Base-by-base conservation (phyloP, 2,329 filamentous ascomycete species). In the Pseudogymnoascus sp. region DNA sequence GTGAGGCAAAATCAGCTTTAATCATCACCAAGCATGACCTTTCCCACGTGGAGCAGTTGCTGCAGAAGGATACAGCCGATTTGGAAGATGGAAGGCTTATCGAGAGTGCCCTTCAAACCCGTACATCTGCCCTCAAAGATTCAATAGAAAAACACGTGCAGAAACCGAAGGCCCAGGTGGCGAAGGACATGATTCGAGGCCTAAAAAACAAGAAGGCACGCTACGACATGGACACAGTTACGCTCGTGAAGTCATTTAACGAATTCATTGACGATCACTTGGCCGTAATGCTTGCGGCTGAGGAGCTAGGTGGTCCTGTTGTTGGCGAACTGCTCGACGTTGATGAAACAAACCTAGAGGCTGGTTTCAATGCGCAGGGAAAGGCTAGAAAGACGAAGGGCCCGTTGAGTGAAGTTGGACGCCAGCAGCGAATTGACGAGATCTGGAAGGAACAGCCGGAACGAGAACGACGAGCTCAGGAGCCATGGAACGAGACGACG, bases 281-380 rank as follows among this genome's bases (percentile, higher is more conserved):
- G 1, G 88, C 89, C 1, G 76, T 83, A 2, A 89, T 93, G 84
- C 79, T 96, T 47, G 91, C 90, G 5, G 89, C 90, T 0, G 91
- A 95, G 75, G 89, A 92, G 70, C 80, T 92, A 1, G 91, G 91
- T 6, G 91, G 91, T 0, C 91, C 91, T 0, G 87, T 92, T 10
- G 90, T 92, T 0, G 90, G 91, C 3, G 88, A 91, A 67, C 79
- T 87, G 68, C 79, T 88, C 70, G 84, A 89, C 73, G 70, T 89
- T 76, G 75, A 86, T 78, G 69, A 82, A 7, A 82, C 88, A 50
- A 82, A 82, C 66, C 75, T 87, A 5, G 80, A 79, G 4, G 81
- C 80, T 7, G 84, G 84, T 1, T 87, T 87, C 72, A 86, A 79
- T 67, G 74, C 82, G 0, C 81, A 84, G 64, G 84, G 84, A 11